A percentile compares a stretch with the other conserved stretches of the same genome.
Conservation (phyloP, 2,329 filamentous ascomycete species). For the Metarhizium guizhouense region DNA sequence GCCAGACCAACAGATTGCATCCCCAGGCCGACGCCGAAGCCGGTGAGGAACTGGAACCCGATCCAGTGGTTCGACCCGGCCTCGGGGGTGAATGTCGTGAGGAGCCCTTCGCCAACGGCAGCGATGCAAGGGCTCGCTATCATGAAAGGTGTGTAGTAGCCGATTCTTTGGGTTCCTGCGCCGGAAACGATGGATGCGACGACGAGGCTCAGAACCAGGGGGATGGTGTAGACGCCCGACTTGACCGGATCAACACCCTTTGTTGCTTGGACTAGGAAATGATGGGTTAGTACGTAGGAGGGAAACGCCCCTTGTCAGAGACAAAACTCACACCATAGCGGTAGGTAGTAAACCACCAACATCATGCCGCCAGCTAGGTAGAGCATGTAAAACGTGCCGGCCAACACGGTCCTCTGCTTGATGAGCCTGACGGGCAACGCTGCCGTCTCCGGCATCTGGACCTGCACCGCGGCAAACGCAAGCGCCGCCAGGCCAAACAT, state of each 20-base stretch:
- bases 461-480: conserved; percentile 42
- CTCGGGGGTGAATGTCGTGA: conserved; percentile 43
- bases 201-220: conserved; percentile 46
- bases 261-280: conserved; percentile 42
- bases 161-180: conserved; percentile 39
- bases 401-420: conserved; percentile 44
- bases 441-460: conserved; percentile 44
- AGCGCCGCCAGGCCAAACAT: conserved; percentile 37
- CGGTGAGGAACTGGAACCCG: conserved; percentile 48
- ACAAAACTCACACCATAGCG: conserved; percentile 41
- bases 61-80: conserved; percentile 47
- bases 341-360: conserved; percentile 44
- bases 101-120: conserved; percentile 44
- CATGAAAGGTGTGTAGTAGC: conserved; percentile 53
- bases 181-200: conserved; percentile 41
- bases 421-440: conserved; percentile 48
- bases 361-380: conserved; percentile 43
- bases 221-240: conserved; percentile 49
- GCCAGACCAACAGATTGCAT: conserved; percentile 51
- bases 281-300: neutral
- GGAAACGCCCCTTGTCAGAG: neutral
- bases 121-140: conserved; percentile 39
- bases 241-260: conserved; percentile 41
- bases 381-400: conserved; percentile 35
- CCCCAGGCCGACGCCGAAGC: conserved; percentile 47